Conservation (phyloP, 768 basidiomycete genomes). For the Leccinum uliginosum region DNA sequence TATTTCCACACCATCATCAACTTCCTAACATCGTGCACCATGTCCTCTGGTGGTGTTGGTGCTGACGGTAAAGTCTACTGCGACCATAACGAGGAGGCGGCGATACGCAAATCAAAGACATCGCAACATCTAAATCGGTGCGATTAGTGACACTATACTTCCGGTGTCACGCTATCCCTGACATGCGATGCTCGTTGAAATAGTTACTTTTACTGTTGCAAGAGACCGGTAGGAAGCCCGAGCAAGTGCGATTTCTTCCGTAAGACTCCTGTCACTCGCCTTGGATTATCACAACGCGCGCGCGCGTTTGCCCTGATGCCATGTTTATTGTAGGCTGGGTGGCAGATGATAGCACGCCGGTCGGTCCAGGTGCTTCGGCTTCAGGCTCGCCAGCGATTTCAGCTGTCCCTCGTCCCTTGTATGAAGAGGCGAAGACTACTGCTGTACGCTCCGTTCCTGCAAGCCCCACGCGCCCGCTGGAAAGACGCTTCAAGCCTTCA, state of each 20-base stretch:
- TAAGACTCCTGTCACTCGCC: constrained; percentile 14
- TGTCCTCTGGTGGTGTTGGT: constrained; percentile 20
- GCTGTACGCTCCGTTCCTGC: neutral
- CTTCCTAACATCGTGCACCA: neutral
- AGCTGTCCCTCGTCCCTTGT: neutral
- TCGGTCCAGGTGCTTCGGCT: neutral
- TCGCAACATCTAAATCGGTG: constrained; percentile 37
- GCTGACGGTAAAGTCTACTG: constrained; percentile 36
- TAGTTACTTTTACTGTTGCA: constrained; percentile 40
- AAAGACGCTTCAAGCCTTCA: neutral
- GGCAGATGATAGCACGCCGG: constrained; percentile 19
- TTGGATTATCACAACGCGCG: neutral
- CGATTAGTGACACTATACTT: constrained; percentile 8
- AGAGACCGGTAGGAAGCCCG: constrained; percentile 12
- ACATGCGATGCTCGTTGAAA: constrained; percentile 3
- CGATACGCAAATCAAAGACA: constrained; percentile 32
- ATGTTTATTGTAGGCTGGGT: constrained; percentile 28
- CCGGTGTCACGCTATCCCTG: neutral
- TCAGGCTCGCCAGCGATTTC: neutral
- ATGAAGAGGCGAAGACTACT: neutral
- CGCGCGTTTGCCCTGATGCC: neutral
- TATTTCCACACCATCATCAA: neutral
- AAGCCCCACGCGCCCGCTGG: neutral
- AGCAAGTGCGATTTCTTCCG: constrained; percentile 37
- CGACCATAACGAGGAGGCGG: constrained; percentile 32